phyloP scores from a whole-genome alignment of 352 stramenopile genomes.

The Pythium myriotylum region DNA sequence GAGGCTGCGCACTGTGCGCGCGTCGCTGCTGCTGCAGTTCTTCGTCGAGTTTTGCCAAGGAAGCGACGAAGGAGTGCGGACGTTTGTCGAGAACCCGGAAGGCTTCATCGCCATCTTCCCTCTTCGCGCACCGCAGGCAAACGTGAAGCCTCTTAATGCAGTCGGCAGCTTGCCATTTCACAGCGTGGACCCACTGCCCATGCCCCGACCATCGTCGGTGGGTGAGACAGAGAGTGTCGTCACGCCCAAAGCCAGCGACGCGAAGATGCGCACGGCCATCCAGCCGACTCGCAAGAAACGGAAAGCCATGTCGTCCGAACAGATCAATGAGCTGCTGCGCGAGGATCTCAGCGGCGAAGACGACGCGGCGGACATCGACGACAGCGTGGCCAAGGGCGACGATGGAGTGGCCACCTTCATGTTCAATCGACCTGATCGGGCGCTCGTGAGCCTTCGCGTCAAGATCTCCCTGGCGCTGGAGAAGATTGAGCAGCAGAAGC shows the following conservation, averaged over 20 bases:
- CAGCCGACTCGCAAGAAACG: slow-evolving; percentile 3
- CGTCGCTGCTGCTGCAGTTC: slow-evolving; percentile 21
- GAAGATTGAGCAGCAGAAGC: slow-evolving; percentile 31
- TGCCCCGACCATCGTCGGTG: slow-evolving; percentile 32
- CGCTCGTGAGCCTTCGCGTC: neutral
- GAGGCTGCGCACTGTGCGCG: slow-evolving; percentile 4
- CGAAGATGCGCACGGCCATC: neutral
- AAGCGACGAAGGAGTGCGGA: slow-evolving; percentile 40
- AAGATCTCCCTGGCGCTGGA: slow-evolving; percentile 14
- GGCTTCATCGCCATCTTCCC: slow-evolving; percentile 51
- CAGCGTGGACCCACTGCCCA: slow-evolving; percentile 13
- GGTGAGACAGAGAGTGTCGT: slow-evolving; percentile 8
- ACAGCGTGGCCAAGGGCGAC: neutral
- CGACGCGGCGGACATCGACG: neutral
- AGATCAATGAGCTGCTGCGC: neutral
- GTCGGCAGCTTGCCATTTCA: slow-evolving; percentile 10
- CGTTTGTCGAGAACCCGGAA: slow-evolving; percentile 38
- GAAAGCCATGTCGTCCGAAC: neutral
- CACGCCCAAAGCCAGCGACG: neutral
- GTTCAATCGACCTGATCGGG: neutral
- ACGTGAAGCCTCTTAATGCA: neutral
- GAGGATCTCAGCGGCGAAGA: neutral
- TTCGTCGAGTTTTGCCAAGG: slow-evolving; percentile 55
- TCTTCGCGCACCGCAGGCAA: slow-evolving; percentile 7
- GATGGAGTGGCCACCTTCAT: neutral